phyloP scores from a whole-genome alignment of 768 basidiomycete species.

The Mycena olivaceomarginata region DNA sequence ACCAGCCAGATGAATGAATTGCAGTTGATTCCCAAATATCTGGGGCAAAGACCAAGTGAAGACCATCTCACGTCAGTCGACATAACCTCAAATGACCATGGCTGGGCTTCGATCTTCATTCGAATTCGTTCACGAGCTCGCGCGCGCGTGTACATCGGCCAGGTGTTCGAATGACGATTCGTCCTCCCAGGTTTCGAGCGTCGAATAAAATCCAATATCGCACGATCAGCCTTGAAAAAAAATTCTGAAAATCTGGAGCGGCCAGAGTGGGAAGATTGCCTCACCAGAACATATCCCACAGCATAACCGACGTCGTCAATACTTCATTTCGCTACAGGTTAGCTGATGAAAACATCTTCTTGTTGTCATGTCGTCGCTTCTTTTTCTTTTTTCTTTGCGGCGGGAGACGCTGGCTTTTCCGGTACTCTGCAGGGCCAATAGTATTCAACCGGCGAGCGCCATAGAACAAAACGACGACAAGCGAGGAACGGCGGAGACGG shows the following conservation, averaged over 20 bases:
- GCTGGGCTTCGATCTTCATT: background rate
- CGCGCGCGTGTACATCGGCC: no score
- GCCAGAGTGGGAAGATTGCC: background rate
- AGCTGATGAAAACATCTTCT: background rate
- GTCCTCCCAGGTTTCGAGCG: no score
- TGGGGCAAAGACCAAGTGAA: no score
- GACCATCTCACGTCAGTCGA: background rate
- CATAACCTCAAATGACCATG: background rate
- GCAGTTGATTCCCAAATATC: background rate
- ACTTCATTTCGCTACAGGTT: slow-evolving; percentile 6
- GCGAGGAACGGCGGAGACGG: no score
- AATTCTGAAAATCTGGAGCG: background rate
- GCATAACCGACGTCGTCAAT: slow-evolving; percentile 7
- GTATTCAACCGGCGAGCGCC: no score
- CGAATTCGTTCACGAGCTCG: no score
- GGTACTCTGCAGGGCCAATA: no score
- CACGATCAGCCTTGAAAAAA: background rate
- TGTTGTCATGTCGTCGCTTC: background rate
- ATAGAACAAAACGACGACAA: no score
- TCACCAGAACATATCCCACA: background rate
- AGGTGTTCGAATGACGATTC: no score
- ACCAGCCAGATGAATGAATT: background rate
- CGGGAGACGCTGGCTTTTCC: background rate
- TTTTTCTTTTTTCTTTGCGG: background rate
- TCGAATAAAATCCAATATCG: no score